phyloP scores from a whole-genome alignment of 148 eudicot genomes.

The Rhododendron griersonianum region DNA sequence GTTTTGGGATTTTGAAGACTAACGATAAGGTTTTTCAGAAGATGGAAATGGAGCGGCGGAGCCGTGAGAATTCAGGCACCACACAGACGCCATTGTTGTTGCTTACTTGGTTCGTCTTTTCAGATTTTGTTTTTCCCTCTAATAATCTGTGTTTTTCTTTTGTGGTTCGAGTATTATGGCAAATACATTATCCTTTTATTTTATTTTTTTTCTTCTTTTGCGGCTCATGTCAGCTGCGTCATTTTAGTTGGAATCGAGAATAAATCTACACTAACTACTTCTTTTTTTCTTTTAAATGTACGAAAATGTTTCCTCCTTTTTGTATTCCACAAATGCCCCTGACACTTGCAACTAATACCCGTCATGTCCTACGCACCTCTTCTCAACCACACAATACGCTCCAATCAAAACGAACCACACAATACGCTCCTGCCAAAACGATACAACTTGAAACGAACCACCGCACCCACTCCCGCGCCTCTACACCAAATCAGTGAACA shows the following conservation, averaged over 20 bases:
- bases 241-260: background rate
- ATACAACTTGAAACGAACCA: too few species aligned
- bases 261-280: too few species aligned
- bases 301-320: too few species aligned
- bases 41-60: background rate
- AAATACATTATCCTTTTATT: background rate
- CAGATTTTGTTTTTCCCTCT: background rate
- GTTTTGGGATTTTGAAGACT: background rate
- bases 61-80: conserved; percentile 9
- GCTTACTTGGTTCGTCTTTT: background rate
- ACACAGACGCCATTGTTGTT: conserved; percentile 6
- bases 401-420: too few species aligned
- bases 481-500: too few species aligned
- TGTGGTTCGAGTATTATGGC: background rate
- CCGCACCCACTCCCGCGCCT: too few species aligned
- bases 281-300: too few species aligned
- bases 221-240: background rate
- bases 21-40: background rate
- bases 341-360: too few species aligned
- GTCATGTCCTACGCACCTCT: too few species aligned
- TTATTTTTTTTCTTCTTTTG: background rate
- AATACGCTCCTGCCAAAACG: too few species aligned
- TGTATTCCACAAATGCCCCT: too few species aligned
- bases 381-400: too few species aligned
- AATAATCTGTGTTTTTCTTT: background rate